Base-by-base conservation (phyloP, 2,329 filamentous ascomycete species). In the Fusarium piperis region DNA sequence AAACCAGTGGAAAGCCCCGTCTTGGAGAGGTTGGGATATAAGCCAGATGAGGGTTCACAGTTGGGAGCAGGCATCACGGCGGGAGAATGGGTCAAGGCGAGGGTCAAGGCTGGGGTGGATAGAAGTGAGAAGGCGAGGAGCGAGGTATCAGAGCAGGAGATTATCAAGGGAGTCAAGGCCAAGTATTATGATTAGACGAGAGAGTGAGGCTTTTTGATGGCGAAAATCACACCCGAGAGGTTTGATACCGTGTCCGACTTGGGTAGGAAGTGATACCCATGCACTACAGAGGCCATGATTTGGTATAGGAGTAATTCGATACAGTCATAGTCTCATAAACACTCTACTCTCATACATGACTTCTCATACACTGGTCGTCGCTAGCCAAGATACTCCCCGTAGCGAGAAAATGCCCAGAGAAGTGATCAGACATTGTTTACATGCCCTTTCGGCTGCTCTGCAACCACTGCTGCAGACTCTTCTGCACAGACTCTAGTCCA, bases 361-460 rank as follows among this genome's bases (percentile, higher is more conserved):
- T 53, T 53, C 28, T 53, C 30, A 15, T 53, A 48, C 23, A 48
- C 44, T 48, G 9, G 39, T 44, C 9, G 12, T 5, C 6, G 1
- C 23, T 3, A 13, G 9, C 15, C 44, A 5, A 4, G 13, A 44
- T 44, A 16, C 20, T 26, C 8, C 13, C 4, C 13, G 15, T 2
- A 16, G 26, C 18, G 9, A 11, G 10, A 18, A 41, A 41, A 44
- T n/a, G n/a, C n/a, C n/a, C 8, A 13, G 11, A 18, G 3, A 6
- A 18, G 3, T 18, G 3, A 3, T 13, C n/a, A 2, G 20, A 7
- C 20, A 30, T 26, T 6, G 8, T 30, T 20, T 59, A 70, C 23
- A 67, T 62, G 1, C 67, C 68, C 33, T 67, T 66, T 7, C 68
- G 10, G 9, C 55, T 71, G 2, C 67, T 71, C 15, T 70, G 68